These are phyloP conservation scores for Scleroderma bovista DNA, from an alignment of 768 basidiomycete species.

Conservation along the genomic window DNA sequence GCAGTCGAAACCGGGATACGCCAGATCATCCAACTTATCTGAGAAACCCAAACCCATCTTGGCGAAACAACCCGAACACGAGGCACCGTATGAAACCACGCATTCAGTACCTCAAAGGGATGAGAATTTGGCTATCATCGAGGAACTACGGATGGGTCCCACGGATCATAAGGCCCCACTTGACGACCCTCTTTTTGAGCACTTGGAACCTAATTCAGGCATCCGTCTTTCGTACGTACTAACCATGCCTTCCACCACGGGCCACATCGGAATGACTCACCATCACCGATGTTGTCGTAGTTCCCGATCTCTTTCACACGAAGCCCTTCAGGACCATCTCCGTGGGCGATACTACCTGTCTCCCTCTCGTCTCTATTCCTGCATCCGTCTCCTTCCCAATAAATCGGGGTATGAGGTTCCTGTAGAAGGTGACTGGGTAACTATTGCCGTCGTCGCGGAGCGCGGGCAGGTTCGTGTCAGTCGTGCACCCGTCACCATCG, in stretches of 20 bases:
- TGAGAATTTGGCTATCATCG: conserved; percentile 63
- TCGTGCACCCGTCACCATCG: conserved; percentile 53
- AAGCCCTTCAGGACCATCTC: conserved; percentile 76
- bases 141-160: conserved; percentile 76
- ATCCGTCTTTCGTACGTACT: conserved; percentile 72
- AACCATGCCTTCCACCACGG: neutral
- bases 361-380: conserved; percentile 85
- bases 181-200: conserved; percentile 74
- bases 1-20: conserved; percentile 21
- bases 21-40: conserved; percentile 23
- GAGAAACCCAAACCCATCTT: conserved; percentile 11
- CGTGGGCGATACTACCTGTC: conserved; percentile 82
- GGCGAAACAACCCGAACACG: conserved; percentile 7
- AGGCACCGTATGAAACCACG: conserved; percentile 2
- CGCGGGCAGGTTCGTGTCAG: conserved; percentile 74
- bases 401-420: conserved; percentile 89
- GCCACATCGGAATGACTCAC: no score
- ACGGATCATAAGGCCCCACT: conserved; percentile 61
- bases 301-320: conserved; percentile 67
- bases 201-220: conserved; percentile 85
- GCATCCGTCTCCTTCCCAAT: conserved; percentile 68
- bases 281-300: conserved; percentile 34
- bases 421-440: conserved; percentile 89
- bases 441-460: conserved; percentile 93
- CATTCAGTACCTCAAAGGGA: conserved; percentile 35